A percentile compares a stretch with the other conserved stretches of the same genome.
Conservation (phyloP, 2,329 filamentous ascomycete species). For the Coniella lustricola region DNA sequence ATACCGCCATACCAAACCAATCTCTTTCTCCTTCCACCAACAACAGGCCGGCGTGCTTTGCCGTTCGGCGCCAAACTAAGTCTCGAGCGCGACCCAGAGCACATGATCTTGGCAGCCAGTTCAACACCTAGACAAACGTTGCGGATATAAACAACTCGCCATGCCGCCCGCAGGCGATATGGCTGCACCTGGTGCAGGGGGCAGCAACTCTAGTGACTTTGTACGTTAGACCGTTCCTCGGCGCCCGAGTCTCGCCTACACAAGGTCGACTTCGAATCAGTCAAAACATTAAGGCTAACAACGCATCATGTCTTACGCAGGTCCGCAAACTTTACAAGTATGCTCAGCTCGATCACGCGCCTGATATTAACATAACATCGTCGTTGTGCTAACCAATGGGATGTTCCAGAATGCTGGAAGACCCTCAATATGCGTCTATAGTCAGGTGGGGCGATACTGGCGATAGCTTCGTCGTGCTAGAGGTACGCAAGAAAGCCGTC, state of each 20-base stretch:
- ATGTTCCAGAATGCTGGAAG: conserved; percentile 78
- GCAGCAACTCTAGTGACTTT: conserved; percentile 90
- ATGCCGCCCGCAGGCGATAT: conserved; percentile 33
- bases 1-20: no score
- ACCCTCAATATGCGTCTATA: conserved; percentile 83
- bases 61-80: neutral
- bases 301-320: conserved; percentile 39
- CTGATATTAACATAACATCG: neutral
- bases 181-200: conserved; percentile 33
- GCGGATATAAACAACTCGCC: conserved; percentile 12
- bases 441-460: conserved; percentile 94
- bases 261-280: no score
- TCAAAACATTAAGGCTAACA: neutral
- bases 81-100: neutral
- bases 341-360: conserved; percentile 25
- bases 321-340: conserved; percentile 99
- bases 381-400: conserved; percentile 21
- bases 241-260: no score
- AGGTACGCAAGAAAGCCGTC: conserved; percentile 51
- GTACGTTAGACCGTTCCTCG: conserved; percentile 47
- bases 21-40: no score
- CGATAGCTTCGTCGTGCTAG: conserved; percentile 93
- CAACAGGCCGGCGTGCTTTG: no score
- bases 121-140: neutral
- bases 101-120: neutral